Evolutionary conservation across 179 eudicot genomes (phyloP).

Genomic region (Corrigiola litoralis): DNA sequence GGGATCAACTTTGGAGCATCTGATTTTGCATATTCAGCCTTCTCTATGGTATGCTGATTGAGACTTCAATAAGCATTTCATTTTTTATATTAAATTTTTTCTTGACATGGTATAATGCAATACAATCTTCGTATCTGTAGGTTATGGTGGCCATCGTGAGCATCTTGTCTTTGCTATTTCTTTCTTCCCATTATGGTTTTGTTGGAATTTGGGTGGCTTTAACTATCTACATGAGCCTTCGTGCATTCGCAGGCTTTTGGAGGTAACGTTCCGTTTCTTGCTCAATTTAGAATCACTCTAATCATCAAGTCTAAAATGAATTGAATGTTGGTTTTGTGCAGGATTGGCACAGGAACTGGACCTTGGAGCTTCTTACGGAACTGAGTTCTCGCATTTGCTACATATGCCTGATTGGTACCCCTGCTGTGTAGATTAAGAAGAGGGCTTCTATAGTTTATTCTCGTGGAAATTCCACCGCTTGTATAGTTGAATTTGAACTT

Average conservation of each 20-base stretch:
- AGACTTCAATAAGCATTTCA: too few species aligned
- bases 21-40: conserved; percentile 79
- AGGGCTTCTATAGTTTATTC: too few species aligned
- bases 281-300: background rate
- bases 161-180: conserved; percentile 43
- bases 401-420: too few species aligned
- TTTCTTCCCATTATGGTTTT: conserved; percentile 50
- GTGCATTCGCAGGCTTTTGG: conserved; percentile 75
- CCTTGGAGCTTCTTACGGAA: conserved; percentile 72
- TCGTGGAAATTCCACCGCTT: too few species aligned
- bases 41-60: conserved; percentile 61
- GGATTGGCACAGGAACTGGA: conserved; percentile 77
- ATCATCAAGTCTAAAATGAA: background rate
- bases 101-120: too few species aligned
- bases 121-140: conserved; percentile 23
- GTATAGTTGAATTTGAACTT: too few species aligned
- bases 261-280: conserved; percentile 34
- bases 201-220: conserved; percentile 76
- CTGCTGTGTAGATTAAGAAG: too few species aligned
- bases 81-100: background rate
- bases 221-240: conserved; percentile 67
- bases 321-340: conserved; percentile 17
- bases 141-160: conserved; percentile 61
- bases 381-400: too few species aligned
- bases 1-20: conserved; percentile 55